A percentile compares a stretch with the other conserved stretches of the same genome.
Evolutionary conservation across 257 asterid species (phyloP).

Genomic region (Penstemon eatonii): DNA sequence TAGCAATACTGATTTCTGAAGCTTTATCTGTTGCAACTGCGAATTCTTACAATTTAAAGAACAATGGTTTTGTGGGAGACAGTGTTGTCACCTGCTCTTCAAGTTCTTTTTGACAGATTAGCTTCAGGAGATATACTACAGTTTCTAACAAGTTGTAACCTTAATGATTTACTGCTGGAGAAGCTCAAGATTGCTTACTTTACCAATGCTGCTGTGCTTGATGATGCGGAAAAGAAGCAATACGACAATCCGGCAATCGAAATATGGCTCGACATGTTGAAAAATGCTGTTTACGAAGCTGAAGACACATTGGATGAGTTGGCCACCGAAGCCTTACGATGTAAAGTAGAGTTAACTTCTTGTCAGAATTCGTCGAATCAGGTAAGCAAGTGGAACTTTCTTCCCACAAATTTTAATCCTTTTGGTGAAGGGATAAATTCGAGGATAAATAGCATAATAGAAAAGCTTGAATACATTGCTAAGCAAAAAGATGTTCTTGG

Average conservation of each 20-base stretch:
- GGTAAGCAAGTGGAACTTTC: slow-evolving; percentile 32
- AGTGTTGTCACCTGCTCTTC: slow-evolving; percentile 49
- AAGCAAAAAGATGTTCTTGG: slow-evolving; percentile 50
- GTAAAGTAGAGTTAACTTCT: slow-evolving; percentile 25
- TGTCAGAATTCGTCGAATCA: slow-evolving; percentile 31
- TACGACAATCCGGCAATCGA: slow-evolving; percentile 46
- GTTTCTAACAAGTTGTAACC: slow-evolving; percentile 39
- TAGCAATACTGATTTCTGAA: too few species aligned
- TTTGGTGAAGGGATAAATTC: slow-evolving; percentile 36
- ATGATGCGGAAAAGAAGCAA: slow-evolving; percentile 58
- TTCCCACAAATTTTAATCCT: slow-evolving; percentile 30
- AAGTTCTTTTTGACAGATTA: slow-evolving; percentile 46
- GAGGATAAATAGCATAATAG: slow-evolving; percentile 40
- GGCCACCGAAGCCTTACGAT: slow-evolving; percentile 50
- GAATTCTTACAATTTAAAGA: too few species aligned
- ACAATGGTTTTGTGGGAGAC: slow-evolving; percentile 48
- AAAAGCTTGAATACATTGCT: slow-evolving; percentile 46
- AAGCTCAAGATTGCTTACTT: slow-evolving; percentile 53
- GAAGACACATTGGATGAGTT: slow-evolving; percentile 49
- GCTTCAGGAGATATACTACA: slow-evolving; percentile 44
- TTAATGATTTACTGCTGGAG: slow-evolving; percentile 40
- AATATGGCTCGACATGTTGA: slow-evolving; percentile 50
- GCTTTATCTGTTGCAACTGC: too few species aligned
- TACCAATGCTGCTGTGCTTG: slow-evolving; percentile 45
- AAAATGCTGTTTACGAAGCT: slow-evolving; percentile 49